A percentile compares a stretch with the other conserved stretches of the same genome.
Evolutionary conservation across 352 stramenopile species (phyloP).

Genomic region (Phytophthora meadii): DNA sequence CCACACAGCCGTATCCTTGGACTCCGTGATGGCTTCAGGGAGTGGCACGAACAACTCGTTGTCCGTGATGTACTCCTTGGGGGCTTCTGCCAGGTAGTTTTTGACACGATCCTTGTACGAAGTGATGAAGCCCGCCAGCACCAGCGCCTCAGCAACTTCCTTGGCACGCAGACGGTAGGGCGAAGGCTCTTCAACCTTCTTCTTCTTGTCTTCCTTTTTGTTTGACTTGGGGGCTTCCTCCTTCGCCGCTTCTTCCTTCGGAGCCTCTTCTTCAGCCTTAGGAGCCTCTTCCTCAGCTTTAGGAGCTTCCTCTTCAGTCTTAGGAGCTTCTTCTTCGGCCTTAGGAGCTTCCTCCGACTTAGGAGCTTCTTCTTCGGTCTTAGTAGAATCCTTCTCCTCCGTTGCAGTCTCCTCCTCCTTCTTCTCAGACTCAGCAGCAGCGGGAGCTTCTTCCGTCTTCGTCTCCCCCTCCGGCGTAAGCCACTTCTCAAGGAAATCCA

Average conservation of each 20-base stretch:
- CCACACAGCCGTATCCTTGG: slow-evolving; percentile 44
- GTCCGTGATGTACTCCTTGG: slow-evolving; percentile 54
- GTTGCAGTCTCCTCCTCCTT: slow-evolving; percentile 22
- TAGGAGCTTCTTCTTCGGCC: slow-evolving; percentile 17
- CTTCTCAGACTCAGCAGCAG: slow-evolving; percentile 20
- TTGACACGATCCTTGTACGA: slow-evolving; percentile 58
- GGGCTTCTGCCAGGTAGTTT: slow-evolving; percentile 39
- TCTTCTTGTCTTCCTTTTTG: slow-evolving; percentile 37
- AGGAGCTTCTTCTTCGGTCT: not conserved
- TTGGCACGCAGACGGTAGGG: slow-evolving; percentile 44
- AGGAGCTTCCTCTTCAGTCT: slow-evolving; percentile 8
- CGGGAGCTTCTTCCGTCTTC: slow-evolving; percentile 22
- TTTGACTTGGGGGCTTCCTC: slow-evolving; percentile 19
- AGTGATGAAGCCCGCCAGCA: slow-evolving; percentile 46
- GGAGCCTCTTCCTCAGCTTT: slow-evolving; percentile 15
- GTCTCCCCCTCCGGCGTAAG: slow-evolving; percentile 36
- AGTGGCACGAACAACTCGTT: slow-evolving; percentile 57
- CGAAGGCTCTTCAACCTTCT: slow-evolving; percentile 37
- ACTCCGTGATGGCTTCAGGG: slow-evolving; percentile 39
- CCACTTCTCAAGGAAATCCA: slow-evolving; percentile 56
- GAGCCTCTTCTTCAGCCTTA: slow-evolving; percentile 21
- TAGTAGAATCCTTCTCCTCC: slow-evolving; percentile 1
- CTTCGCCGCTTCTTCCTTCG: slow-evolving; percentile 22
- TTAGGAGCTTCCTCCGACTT: slow-evolving; percentile 17
- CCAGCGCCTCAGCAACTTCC: slow-evolving; percentile 46